Conservation (phyloP, 768 basidiomycete species). For the Lactarius sanguifluus region DNA sequence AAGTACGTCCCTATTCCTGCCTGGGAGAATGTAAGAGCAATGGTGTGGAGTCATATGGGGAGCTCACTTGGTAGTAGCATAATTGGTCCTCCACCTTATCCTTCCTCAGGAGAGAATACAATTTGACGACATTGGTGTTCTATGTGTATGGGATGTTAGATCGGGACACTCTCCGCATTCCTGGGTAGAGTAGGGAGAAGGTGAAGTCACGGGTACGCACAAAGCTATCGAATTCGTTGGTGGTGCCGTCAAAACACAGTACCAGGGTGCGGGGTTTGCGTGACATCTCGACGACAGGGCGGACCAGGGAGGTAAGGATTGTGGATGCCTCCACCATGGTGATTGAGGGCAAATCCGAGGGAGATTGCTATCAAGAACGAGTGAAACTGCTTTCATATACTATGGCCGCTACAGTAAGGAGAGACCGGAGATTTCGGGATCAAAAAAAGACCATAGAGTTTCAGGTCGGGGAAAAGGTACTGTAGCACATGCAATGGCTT, state of each 20-base stretch:
- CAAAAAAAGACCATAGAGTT: no score
- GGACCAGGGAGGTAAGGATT: not conserved
- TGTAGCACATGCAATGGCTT: not conserved
- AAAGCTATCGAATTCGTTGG: slow-evolving; percentile 1
- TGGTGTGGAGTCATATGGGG: not conserved
- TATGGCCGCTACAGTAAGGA: not conserved
- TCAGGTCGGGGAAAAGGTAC: not conserved
- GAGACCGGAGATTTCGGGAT: no score
- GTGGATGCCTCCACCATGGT: not conserved
- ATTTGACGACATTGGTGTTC: slow-evolving; percentile 45
- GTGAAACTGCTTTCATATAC: not conserved
- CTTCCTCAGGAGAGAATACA: slow-evolving; percentile 42
- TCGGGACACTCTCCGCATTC: not conserved
- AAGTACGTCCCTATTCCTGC: slow-evolving; percentile 52
- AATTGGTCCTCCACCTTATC: slow-evolving; percentile 39
- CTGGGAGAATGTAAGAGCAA: slow-evolving; percentile 31
- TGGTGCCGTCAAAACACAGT: slow-evolving; percentile 30
- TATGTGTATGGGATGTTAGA: slow-evolving; percentile 29
- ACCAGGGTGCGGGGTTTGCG: slow-evolving; percentile 25
- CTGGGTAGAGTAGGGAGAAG: no score
- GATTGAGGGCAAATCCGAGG: no score
- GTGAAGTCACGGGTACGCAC: not conserved
- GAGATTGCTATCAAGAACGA: no score
- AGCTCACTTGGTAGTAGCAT: slow-evolving; percentile 66
- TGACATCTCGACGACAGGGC: slow-evolving; percentile 25